Evolutionary conservation across 306 rosid species (phyloP), one percentile per base, ranked within the genome.

Genomic region (Dalbergia cochinchinensis): DNA sequence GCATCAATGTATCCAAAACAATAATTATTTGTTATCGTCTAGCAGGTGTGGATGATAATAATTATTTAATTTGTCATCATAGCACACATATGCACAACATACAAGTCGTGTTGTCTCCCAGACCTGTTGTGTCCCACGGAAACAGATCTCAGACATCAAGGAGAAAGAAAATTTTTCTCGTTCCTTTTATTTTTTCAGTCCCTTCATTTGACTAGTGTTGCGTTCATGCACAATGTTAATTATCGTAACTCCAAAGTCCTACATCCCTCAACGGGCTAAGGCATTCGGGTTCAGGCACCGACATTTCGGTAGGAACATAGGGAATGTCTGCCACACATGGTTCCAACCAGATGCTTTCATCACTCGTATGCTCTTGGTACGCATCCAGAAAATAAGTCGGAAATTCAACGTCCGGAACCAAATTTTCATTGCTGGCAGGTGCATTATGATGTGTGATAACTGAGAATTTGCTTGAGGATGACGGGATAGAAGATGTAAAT

Each of bases 341-440:
- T 53, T 75, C 80, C 69, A 34, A 61, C 71, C 62, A 75, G 20
- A 63, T n/a, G 58, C 22, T 75, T 45, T 14, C 61, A 19, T 37
- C 7, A 4, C 5, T 0, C 31, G 2, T 26, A 26, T 26, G 31
- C 31, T 26, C 31, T 26, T 26, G 31, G n/a, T 57, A 11, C 13
- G 55, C 68, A 57, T 59, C 53, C 39, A 14, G 14, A 41, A 44
- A 15, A 22, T 4, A 26, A 26, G 1, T 37, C 5, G 15, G 41
- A 20, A 74, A 74, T 5, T 41, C 55, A 19, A 45, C 16, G 0
- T n/a, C 48, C 39, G 16, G 31, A 75, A 60, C 44, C 6, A 5
- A 31, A 7, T 2, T n/a, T 18, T 42, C 11, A 8, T 11, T 61
- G 31, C 3, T 31, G 20, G 5, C 8, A 61, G 47, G 31, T 13